These are phyloP conservation scores for Rhynchosporium graminicola DNA, from an alignment of 2,329 filamentous ascomycete genomes.

Conservation along the genomic window DNA sequence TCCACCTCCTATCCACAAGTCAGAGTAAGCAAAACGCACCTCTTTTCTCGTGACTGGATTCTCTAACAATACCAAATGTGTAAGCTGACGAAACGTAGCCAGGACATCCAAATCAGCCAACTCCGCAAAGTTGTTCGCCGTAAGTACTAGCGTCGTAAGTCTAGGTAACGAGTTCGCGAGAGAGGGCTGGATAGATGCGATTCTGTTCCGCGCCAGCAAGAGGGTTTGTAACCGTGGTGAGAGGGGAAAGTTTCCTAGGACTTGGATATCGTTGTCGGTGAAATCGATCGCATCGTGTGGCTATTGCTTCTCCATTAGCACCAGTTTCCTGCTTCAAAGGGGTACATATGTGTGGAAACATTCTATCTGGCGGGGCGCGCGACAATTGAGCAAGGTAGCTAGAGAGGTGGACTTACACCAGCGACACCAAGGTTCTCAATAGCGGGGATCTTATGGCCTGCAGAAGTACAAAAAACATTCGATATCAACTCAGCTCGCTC, in stretches of 20 bases:
- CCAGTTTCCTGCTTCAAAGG: neutral
- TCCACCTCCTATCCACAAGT: neutral
- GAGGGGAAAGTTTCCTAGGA: constrained; percentile 88
- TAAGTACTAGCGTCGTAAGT: constrained; percentile 78
- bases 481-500: constrained; percentile 80
- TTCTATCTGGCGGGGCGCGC: neutral
- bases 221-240: constrained; percentile 86
- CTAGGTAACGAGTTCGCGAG: constrained; percentile 77
- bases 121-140: constrained; percentile 79
- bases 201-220: constrained; percentile 85
- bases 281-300: constrained; percentile 97
- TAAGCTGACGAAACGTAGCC: constrained; percentile 66
- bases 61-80: constrained; percentile 77
- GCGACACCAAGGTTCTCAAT: constrained; percentile 98
- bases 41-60: constrained; percentile 93
- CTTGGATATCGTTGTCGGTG: constrained; percentile 94
- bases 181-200: constrained; percentile 76
- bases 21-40: constrained; percentile 53
- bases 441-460: constrained; percentile 95
- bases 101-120: constrained; percentile 87
- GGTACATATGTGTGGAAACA: neutral
- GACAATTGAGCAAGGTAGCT: too few species aligned
- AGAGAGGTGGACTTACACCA: constrained; percentile 61
- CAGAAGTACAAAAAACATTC: constrained; percentile 47
- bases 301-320: constrained; percentile 47